phyloP scores from a whole-genome alignment of 164 flowering plant genomes.

The Magnolia changhungtana region DNA sequence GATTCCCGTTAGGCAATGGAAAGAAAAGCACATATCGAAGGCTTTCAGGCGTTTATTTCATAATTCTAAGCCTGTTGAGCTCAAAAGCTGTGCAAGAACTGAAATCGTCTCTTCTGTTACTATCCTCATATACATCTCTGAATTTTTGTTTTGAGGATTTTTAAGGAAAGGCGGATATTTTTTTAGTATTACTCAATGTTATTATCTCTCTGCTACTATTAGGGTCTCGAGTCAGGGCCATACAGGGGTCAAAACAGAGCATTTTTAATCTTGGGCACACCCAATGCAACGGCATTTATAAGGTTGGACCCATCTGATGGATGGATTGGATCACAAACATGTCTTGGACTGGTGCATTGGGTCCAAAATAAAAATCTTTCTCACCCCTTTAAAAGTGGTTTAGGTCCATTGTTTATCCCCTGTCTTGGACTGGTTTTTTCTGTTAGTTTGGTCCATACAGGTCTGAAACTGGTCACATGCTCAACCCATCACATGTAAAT shows the following conservation, averaged over 20 bases:
- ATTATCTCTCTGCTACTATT: too few relatives aligned
- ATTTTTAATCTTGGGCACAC: background rate
- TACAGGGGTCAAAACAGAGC: too few relatives aligned
- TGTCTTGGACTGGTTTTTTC: too few relatives aligned
- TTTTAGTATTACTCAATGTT: background rate
- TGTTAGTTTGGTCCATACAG: too few relatives aligned
- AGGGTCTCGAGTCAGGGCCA: background rate
- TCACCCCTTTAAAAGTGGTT: too few relatives aligned
- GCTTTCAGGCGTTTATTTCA: slow-evolving; percentile 16
- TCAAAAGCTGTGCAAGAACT: slow-evolving; percentile 20
- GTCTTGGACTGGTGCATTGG: too few relatives aligned
- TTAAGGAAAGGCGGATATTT: background rate
- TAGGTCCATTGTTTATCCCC: too few relatives aligned
- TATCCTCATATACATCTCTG: background rate
- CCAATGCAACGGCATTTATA: too few relatives aligned
- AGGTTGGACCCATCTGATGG: background rate
- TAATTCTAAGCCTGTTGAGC: slow-evolving; percentile 8
- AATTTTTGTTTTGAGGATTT: background rate
- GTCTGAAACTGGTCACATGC: too few relatives aligned
- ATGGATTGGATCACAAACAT: background rate
- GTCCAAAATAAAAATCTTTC: too few relatives aligned
- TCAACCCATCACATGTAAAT: too few relatives aligned
- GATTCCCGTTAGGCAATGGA: too few relatives aligned
- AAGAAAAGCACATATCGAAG: slow-evolving; percentile 21
- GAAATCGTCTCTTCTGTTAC: background rate